Evolutionary conservation across 768 basidiomycete species (phyloP), one percentile per base, ranked within the genome.

Genomic region (Pleurotus giganteus): DNA sequence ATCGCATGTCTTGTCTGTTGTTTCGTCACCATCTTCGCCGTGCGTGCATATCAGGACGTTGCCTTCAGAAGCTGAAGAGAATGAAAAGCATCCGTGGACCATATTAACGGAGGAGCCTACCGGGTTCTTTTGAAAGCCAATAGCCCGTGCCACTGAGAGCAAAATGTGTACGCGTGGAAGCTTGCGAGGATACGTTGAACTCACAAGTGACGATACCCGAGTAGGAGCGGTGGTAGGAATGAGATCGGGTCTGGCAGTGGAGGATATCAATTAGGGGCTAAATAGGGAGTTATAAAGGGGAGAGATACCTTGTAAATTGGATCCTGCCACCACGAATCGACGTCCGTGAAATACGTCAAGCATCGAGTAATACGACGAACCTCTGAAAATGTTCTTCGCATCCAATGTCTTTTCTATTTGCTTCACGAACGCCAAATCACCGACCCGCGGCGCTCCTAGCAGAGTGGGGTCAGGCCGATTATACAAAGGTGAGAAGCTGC

Each of bases 401-500:
- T 34, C 49, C 17, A 51, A 7, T 9, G 34, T 24, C n/a, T 34
- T 24, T 15, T 51, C 29, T 7, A 51, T 13, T 4, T 17, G n/a
- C 34, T 51, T 51, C 23, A 32, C 49, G 23, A 51, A 51, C 21
- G 31, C 23, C 8, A 51, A 24, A 26, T 51, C 34, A 6, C 49
- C 49, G 34, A 51, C 49, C 34, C 49, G 17, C 21, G 49, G 49
- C 15, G 49, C 49, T 21, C 49, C 49, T 51, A 29, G 5, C n/a
- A 11, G n/a, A 41, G 39, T 41, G 12, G 9, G 9, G 15, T 13
- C 12, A 7, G 39, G 39, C 39, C n/a, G n/a, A n/a, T n/a, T n/a
- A 17, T 41, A 7, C 15, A 19, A 9, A 36, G 1, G 34, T 1
- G n/a, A 36, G 3, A 36, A n/a, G 9, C 11, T 9, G 39, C 12